Evolutionary conservation across 441 rosid genomes (phyloP), one percentile per base, ranked within the genome.

Genomic region (Gossypium davidsonii): DNA sequence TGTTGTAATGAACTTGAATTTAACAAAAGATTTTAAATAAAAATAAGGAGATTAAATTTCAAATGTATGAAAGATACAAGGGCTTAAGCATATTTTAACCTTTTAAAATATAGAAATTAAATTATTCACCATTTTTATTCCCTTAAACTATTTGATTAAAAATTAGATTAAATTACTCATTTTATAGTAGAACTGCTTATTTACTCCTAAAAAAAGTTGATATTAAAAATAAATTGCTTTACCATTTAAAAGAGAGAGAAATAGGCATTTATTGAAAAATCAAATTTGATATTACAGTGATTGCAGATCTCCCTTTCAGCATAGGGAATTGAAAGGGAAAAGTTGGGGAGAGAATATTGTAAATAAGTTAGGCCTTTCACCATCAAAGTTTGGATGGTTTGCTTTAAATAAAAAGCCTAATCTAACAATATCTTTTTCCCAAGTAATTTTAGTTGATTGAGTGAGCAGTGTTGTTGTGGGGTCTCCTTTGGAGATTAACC

Each of bases 401-500:
- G 6, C 31, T 12, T 20, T 44, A 18, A 65, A 65, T 9, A 23
- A 58, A 65, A n/a, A 48, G 57, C 39, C 57, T 48, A 46, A 67
- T 48, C 55, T 44, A 65, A 67, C 21, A 28, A 3, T 28, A 28
- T 26, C 31, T 3, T 10, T 26, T 56, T 56, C 23, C 1, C 2
- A n/a, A 23, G 34, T 48, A 48, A 8, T 6, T 9, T 39, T 71
- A 73, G 31, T 48, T 18, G 23, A 73, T 12, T 18, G 31, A 3
- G 49, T 52, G 57, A 59, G 62, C 5, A 37, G 56, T 63, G 68
- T 63, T 15, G 49, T 26, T 51, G 0, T 46, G 70, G 0, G 64
- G 74, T 28, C 75, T 69, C 60, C 79, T 77, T 14, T 88, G 92
- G 23, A 90, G 87, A 63, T 46, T 80, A 2, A 87, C 91, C 74